Percentiles rank a stretch among this genome's conserved stretches.
Evolutionary conservation across 495 filamentous ascomycete genomes (phyloP).

Genomic region (Sordaria brevicollis): DNA sequence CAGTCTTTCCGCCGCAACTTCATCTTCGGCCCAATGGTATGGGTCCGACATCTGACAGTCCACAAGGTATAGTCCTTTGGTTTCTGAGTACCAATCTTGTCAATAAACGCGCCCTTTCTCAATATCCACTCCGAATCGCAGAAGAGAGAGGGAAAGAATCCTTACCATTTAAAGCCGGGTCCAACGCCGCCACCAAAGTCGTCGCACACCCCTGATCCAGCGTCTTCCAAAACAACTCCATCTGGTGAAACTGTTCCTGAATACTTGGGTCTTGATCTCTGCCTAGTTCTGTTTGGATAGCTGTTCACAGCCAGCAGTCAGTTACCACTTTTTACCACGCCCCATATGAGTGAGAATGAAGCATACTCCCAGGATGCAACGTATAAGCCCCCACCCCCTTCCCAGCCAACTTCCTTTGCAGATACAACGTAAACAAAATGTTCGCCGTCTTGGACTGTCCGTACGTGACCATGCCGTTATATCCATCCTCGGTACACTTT

Average conservation of each 20-base stretch:
- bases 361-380: slow-evolving; percentile 40
- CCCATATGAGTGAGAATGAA: neutral
- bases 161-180: slow-evolving; percentile 38
- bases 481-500: slow-evolving; percentile 34
- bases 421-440: slow-evolving; percentile 43
- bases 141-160: neutral
- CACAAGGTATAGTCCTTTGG: slow-evolving; percentile 25
- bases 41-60: slow-evolving; percentile 29
- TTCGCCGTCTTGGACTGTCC: slow-evolving; percentile 52
- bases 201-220: slow-evolving; percentile 45
- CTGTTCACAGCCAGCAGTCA: slow-evolving; percentile 2
- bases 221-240: slow-evolving; percentile 37
- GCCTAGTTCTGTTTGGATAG: slow-evolving; percentile 29
- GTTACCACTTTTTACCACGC: no score
- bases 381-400: slow-evolving; percentile 29
- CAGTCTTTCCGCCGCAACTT: slow-evolving; percentile 35
- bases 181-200: slow-evolving; percentile 46
- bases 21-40: slow-evolving; percentile 13
- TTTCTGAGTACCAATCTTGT: slow-evolving; percentile 16
- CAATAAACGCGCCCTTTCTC: neutral
- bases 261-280: slow-evolving; percentile 30
- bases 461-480: slow-evolving; percentile 44
- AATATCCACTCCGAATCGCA: neutral
- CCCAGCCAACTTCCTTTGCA: slow-evolving; percentile 27
- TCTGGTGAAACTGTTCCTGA: slow-evolving; percentile 26